Base-by-base conservation (phyloP, 2,329 filamentous ascomycete genomes). In the Talaromyces atroroseus region DNA sequence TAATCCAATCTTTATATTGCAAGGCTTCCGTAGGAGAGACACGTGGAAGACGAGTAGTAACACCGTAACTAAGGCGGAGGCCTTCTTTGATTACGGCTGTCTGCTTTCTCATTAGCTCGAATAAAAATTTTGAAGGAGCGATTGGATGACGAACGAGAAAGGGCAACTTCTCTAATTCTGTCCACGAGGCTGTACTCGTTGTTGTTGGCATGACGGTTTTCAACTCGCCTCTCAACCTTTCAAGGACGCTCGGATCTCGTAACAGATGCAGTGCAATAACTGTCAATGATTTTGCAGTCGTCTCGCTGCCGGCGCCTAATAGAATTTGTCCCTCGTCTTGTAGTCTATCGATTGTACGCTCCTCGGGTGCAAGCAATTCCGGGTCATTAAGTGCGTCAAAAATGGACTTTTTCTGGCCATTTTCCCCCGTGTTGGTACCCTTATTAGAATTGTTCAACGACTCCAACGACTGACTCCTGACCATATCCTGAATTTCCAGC, bases 81-180 rank as follows among this genome's bases (percentile, higher is more conserved):
- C 66, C 65, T 60, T 74, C 71, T 34, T 68, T 59, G 36, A 75
- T 64, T n/a, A 70, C 62, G 5, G 20, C 45, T 29, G 21, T 47
- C 45, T 47, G 21, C 5, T 42, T 18, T 42, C 16, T 42, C 6
- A 4, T 42, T 20, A 21, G 38, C 20, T 21, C 20, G 20, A 20
- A 5, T 21, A 6, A 2, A 42, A 42, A 3, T 20, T 18, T 7
- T 5, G n/a, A n/a, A 48, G 11, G 21, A 48, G 26, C n/a, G n/a
- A 48, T 6, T 18, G 8, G 21, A 11, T 24, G 18, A 34, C 51
- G 21, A n/a, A 53, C 51, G 16, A 75, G 54, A 55, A 76, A 78
- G 0, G 76, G 72, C 8, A 77, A 61, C 47, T 69, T 61, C 59
- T 78, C 69, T 10, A 76, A 61, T 24, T 68, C 58, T 3, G 60